phyloP scores from a whole-genome alignment of 148 eudicot genomes.

The Cornus kousa region DNA sequence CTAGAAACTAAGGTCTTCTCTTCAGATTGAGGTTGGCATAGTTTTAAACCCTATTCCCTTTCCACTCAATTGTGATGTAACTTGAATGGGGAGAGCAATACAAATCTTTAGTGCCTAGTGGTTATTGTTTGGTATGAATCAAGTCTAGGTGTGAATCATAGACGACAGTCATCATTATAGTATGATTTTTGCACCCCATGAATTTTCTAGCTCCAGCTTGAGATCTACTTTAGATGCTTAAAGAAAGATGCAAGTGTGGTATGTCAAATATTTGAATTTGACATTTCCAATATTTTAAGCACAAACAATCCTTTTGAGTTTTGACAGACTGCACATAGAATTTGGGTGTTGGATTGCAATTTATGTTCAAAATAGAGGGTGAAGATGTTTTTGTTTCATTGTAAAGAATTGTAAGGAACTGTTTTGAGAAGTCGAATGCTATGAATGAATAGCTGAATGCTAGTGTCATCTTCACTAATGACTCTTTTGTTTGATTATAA shows the following conservation, averaged over 20 bases:
- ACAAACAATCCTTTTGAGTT: too few relatives aligned
- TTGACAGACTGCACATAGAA: too few relatives aligned
- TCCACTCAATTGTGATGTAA: not conserved
- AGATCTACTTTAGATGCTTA: not conserved
- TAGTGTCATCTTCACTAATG: too few relatives aligned
- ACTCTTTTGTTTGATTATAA: too few relatives aligned
- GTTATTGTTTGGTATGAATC: not conserved
- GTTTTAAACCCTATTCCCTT: not conserved
- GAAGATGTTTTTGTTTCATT: not conserved
- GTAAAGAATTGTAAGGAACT: not conserved
- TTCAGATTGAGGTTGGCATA: constrained; percentile 26
- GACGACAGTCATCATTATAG: not conserved
- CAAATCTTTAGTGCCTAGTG: not conserved
- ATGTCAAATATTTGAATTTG: not conserved
- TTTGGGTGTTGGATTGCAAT: too few relatives aligned
- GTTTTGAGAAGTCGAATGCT: too few relatives aligned
- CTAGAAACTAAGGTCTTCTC: constrained; percentile 67
- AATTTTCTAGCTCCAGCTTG: not conserved
- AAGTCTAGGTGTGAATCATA: not conserved
- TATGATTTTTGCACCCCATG: not conserved
- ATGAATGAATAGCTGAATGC: too few relatives aligned
- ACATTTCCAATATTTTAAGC: too few relatives aligned
- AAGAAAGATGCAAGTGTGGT: not conserved
- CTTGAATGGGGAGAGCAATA: not conserved
- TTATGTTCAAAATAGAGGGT: too few relatives aligned